Conservation (phyloP, 2,329 filamentous ascomycete species). For the Elsinoe batatas region DNA sequence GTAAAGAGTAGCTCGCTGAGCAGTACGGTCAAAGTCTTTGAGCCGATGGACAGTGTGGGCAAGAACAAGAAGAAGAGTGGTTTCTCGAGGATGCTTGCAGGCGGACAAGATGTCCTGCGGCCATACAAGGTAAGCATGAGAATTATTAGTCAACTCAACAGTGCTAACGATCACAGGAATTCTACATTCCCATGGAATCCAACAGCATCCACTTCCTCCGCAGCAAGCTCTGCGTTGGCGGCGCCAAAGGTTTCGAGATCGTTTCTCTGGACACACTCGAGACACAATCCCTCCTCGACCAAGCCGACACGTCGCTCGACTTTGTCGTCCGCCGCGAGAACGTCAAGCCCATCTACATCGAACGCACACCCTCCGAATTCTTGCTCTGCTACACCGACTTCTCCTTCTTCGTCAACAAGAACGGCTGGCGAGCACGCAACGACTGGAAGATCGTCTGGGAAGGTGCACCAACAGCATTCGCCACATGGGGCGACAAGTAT, state of each 20-base stretch:
- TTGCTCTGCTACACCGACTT: constrained; percentile 97
- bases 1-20: constrained; percentile 90
- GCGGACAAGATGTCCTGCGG: constrained; percentile 86
- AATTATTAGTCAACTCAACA: constrained; percentile 14
- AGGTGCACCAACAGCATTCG: constrained; percentile 82
- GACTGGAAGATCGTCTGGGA: constrained; percentile 99
- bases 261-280: constrained; percentile 96
- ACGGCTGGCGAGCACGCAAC: constrained; percentile 89
- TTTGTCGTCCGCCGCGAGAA: constrained; percentile 92
- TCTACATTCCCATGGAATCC: constrained; percentile 97
- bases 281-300: constrained; percentile 90
- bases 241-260: constrained; percentile 90
- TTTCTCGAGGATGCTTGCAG: constrained; percentile 89
- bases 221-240: constrained; percentile 92
- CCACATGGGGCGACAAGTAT: constrained; percentile 81
- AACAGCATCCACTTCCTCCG: constrained; percentile 96
- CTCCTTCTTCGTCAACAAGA: constrained; percentile 97
- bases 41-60: constrained; percentile 88
- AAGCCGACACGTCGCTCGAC: constrained; percentile 94
- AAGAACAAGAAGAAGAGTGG: constrained; percentile 85
- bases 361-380: constrained; percentile 94
- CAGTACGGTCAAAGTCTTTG: constrained; percentile 97
- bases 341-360: constrained; percentile 91
- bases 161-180: constrained; percentile 52
- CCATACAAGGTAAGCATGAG: constrained; percentile 60